Conservation (phyloP, 306 rosid genomes). For the Glycyrrhiza uralensis region DNA sequence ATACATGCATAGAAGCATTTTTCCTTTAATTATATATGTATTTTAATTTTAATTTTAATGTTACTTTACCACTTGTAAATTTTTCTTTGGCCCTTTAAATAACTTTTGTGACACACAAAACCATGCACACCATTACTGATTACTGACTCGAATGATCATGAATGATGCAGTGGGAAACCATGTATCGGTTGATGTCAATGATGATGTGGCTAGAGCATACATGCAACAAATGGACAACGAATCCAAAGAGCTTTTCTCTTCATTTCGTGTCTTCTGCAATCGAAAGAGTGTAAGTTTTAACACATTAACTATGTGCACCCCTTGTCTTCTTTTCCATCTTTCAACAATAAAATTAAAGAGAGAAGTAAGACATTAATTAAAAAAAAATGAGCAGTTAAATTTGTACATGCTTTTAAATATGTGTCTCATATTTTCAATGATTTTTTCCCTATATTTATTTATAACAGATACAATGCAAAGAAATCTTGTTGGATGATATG, state of each 20-base stretch:
- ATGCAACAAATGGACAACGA: constrained; percentile 54
- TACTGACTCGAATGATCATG: not conserved
- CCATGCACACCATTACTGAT: not conserved
- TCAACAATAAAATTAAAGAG: not conserved
- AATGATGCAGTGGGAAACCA: constrained; percentile 46
- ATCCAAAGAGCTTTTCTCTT: constrained; percentile 62
- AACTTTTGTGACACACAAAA: no score
- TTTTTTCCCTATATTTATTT: not conserved
- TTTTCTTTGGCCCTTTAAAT: not conserved
- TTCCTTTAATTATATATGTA: no score
- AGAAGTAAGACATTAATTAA: not conserved
- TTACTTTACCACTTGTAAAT: not conserved
- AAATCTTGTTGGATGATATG: constrained; percentile 55
- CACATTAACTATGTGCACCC: not conserved
- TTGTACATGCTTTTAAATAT: not conserved
- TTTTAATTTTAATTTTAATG: not conserved
- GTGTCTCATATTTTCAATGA: not conserved
- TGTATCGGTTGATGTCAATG: constrained; percentile 35
- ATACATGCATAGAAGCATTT: no score
- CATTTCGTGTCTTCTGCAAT: constrained; percentile 76
- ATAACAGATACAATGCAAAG: constrained; percentile 68
- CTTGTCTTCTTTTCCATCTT: not conserved
- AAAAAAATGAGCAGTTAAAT: not conserved
- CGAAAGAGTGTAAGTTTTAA: constrained; percentile 52
- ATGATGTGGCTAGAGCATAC: constrained; percentile 47